phyloP scores from a whole-genome alignment of 1,139 yeast genomes.

The Lodderomyces orthopsilosis region DNA sequence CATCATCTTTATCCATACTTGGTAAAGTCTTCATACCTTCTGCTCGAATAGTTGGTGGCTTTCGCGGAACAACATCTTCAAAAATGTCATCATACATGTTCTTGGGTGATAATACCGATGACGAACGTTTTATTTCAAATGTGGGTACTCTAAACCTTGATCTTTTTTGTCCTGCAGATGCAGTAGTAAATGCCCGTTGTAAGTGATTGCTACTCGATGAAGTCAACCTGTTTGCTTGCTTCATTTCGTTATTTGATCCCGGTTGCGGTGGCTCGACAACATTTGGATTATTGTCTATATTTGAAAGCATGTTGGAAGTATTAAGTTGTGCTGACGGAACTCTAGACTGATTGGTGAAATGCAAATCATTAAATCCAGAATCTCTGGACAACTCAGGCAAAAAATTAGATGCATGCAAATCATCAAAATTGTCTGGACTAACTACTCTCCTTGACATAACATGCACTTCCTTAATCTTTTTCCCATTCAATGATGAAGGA shows the following conservation, averaged over 20 bases:
- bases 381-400: constrained; percentile 48
- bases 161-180: constrained; percentile 6
- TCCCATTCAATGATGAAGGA: constrained; percentile 28
- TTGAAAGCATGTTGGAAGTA: constrained; percentile 28
- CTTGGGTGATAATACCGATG: constrained; percentile 35
- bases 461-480: constrained; percentile 42
- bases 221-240: constrained; percentile 9
- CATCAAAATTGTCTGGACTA: constrained; percentile 34
- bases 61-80: constrained; percentile 26
- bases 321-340: constrained; percentile 24
- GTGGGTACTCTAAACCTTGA: constrained; percentile 46
- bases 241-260: constrained; percentile 7
- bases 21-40: constrained; percentile 45
- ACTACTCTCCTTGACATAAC: constrained; percentile 43
- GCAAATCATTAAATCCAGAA: constrained; percentile 45
- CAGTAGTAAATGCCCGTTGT: constrained; percentile 5
- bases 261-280: constrained; percentile 25
- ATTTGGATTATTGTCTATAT: constrained; percentile 20
- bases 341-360: constrained; percentile 21
- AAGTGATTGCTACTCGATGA: constrained; percentile 2
- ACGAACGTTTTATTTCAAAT: constrained; percentile 40
- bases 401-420: constrained; percentile 37
- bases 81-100: constrained; percentile 44
- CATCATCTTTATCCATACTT: constrained; percentile 50
- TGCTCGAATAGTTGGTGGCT: constrained; percentile 37